Conservation (phyloP, 495 filamentous ascomycete genomes). For the Friedmanniomyces simplex region DNA sequence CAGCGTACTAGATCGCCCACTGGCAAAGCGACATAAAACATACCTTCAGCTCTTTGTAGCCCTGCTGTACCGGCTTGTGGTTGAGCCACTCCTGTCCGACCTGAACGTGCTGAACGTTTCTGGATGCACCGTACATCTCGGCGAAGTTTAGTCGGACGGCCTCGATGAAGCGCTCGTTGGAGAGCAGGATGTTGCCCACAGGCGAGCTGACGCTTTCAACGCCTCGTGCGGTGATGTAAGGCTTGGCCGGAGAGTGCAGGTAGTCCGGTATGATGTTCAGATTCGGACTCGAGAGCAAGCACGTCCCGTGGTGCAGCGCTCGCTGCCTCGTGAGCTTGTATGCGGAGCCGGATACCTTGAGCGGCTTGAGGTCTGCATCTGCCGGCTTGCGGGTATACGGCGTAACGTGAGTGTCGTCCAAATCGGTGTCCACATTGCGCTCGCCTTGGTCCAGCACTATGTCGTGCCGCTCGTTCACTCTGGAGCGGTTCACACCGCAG, state of each 20-base stretch:
- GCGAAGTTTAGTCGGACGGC: slow-evolving; percentile 37
- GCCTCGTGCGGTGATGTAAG: slow-evolving; percentile 67
- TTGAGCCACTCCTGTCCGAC: slow-evolving; percentile 40
- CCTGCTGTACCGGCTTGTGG: slow-evolving; percentile 44
- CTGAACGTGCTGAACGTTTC: slow-evolving; percentile 26
- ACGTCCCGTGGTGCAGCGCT: slow-evolving; percentile 85
- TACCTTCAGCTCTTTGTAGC: slow-evolving; percentile 53
- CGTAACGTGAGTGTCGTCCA: slow-evolving; percentile 29
- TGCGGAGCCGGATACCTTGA: slow-evolving; percentile 84
- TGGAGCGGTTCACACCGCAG: slow-evolving; percentile 40
- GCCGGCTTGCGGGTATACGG: slow-evolving; percentile 26
- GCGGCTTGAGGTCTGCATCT: slow-evolving; percentile 33
- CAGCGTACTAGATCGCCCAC: neutral
- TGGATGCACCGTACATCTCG: slow-evolving; percentile 40
- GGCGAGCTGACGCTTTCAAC: slow-evolving; percentile 88
- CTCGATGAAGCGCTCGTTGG: slow-evolving; percentile 25
- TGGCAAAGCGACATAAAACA: slow-evolving; percentile 7
- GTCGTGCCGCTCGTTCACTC: slow-evolving; percentile 86
- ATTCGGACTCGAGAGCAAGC: slow-evolving; percentile 61
- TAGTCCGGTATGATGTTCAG: slow-evolving; percentile 53
- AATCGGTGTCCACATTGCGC: slow-evolving; percentile 10
- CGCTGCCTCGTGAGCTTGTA: slow-evolving; percentile 77
- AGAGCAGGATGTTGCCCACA: slow-evolving; percentile 60
- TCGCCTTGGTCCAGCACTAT: slow-evolving; percentile 65
- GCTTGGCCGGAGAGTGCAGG: slow-evolving; percentile 60